These are phyloP conservation scores for Rhizophagus clarus DNA, from an alignment of 192 early-diverging fungal species.

Conservation along the genomic window DNA sequence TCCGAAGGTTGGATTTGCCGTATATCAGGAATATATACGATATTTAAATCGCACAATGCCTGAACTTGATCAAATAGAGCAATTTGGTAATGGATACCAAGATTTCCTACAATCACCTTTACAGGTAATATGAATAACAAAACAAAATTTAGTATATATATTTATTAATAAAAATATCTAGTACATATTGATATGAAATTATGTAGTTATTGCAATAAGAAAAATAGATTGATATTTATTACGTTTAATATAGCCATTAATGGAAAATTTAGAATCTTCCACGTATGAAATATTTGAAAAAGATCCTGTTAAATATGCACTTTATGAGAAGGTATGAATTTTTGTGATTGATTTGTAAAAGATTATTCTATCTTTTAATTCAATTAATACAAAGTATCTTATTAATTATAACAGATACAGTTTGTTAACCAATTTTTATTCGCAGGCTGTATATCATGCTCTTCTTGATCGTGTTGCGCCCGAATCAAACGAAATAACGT, in stretches of 20 bases:
- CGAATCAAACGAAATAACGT: slow-evolving; percentile 36
- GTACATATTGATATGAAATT: too few relatives aligned
- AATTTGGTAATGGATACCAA: slow-evolving; percentile 83
- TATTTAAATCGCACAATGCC: slow-evolving; percentile 69
- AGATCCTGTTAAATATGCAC: slow-evolving; percentile 91
- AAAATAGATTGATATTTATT: not conserved
- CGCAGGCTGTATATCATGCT: slow-evolving; percentile 55
- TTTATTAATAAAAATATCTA: too few relatives aligned
- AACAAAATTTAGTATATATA: too few relatives aligned
- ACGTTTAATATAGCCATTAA: slow-evolving; percentile 71
- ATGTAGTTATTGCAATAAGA: not conserved
- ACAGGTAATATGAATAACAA: slow-evolving; percentile 37
- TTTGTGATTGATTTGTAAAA: not conserved
- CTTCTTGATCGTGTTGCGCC: slow-evolving; percentile 52
- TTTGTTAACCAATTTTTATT: slow-evolving; percentile 6
- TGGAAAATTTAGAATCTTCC: slow-evolving; percentile 90
- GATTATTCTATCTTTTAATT: not conserved
- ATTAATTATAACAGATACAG: not conserved
- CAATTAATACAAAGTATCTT: not conserved
- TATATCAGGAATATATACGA: slow-evolving; percentile 81
- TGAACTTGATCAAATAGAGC: slow-evolving; percentile 61
- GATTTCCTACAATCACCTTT: slow-evolving; percentile 88
- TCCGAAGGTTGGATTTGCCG: slow-evolving; percentile 45
- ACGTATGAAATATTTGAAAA: slow-evolving; percentile 98
- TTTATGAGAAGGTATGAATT: slow-evolving; percentile 74